These are phyloP conservation scores for Aspergillus costaricaensis DNA, from an alignment of 2,329 filamentous ascomycete species.

Conservation along the genomic window DNA sequence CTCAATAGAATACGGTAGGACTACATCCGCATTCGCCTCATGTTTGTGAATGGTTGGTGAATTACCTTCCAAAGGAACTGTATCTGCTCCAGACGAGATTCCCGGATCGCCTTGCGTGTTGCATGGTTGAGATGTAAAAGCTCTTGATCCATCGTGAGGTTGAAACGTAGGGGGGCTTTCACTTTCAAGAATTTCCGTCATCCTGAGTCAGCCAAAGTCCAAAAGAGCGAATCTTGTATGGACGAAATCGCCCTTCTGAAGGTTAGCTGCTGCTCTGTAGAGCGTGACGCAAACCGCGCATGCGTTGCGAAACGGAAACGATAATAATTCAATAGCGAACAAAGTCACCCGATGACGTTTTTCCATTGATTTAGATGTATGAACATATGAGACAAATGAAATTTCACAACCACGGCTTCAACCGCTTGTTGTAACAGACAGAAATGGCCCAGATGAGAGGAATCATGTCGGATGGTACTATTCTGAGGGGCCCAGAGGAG, in stretches of 20 bases:
- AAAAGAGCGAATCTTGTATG: neutral
- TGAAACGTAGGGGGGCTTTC: neutral
- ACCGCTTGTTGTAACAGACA: neutral
- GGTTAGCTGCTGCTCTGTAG: neutral
- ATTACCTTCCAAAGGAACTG: slow-evolving; percentile 5
- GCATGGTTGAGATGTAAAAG: neutral
- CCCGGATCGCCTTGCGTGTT: neutral
- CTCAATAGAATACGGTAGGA: slow-evolving; percentile 44
- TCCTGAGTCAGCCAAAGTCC: slow-evolving; percentile 1
- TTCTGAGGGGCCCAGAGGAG: neutral
- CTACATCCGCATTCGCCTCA: slow-evolving; percentile 27
- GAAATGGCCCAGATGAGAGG: neutral
- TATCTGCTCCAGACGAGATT: neutral
- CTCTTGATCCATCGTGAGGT: neutral
- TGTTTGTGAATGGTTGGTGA: neutral
- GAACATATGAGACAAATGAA: neutral
- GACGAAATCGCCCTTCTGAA: neutral
- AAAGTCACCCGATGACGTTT: neutral
- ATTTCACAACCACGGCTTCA: neutral
- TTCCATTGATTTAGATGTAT: neutral
- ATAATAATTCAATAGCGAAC: neutral
- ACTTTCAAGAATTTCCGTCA: neutral
- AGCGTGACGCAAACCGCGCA: neutral
- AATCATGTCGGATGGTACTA: neutral
- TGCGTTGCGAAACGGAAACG: neutral